Percentiles rank a stretch among this genome's conserved stretches.
phyloP scores from a whole-genome alignment of 106 monocot genomes.

The Allium sativum region DNA sequence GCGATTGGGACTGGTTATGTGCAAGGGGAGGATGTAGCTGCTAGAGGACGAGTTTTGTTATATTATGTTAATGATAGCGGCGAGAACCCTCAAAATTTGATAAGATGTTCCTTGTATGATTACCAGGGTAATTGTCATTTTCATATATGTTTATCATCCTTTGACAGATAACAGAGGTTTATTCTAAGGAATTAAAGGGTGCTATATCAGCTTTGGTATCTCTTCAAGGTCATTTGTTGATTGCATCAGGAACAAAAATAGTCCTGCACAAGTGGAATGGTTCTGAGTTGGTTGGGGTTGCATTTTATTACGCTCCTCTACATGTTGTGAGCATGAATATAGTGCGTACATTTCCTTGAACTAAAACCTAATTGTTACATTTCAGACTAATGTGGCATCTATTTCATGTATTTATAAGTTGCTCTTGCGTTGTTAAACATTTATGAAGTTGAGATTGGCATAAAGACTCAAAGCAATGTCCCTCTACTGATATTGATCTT shows the following conservation, averaged over 20 bases:
- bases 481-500: slow-evolving; percentile 4
- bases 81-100: slow-evolving; percentile 66
- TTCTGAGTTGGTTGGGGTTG: slow-evolving; percentile 86
- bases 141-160: background rate
- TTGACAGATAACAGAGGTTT: slow-evolving; percentile 73
- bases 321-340: slow-evolving; percentile 98
- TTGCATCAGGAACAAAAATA: slow-evolving; percentile 95
- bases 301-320: slow-evolving; percentile 96
- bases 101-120: slow-evolving; percentile 4
- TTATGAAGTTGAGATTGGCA: background rate
- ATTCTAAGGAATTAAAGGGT: slow-evolving; percentile 91
- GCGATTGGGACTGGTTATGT: slow-evolving; percentile 92
- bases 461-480: background rate
- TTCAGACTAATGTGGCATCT: too few species aligned
- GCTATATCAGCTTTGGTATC: slow-evolving; percentile 91
- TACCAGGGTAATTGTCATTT: too few species aligned
- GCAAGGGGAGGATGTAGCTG: slow-evolving; percentile 92
- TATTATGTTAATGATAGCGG: slow-evolving; percentile 52
- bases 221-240: slow-evolving; percentile 90
- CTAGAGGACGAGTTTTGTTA: slow-evolving; percentile 79
- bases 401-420: background rate
- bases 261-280: slow-evolving; percentile 93
- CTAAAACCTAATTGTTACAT: background rate
- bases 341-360: slow-evolving; percentile 25
- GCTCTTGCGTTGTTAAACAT: background rate